Evolutionary conservation across 2,329 filamentous ascomycete species (phyloP), one percentile per base, ranked within the genome.

Genomic region (Nectriaceae sp.): DNA sequence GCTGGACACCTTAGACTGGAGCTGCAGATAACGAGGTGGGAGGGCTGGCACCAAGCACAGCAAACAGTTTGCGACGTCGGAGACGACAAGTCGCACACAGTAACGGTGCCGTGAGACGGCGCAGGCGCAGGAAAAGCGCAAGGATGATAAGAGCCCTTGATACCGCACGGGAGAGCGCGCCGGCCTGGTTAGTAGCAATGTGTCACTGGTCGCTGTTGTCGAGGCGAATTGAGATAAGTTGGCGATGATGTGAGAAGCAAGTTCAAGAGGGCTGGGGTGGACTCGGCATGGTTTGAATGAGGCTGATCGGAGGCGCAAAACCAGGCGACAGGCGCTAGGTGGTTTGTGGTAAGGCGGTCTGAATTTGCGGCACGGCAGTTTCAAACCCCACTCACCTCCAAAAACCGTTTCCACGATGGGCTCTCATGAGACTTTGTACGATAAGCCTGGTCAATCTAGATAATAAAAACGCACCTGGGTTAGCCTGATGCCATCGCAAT

Each of bases 271-370:
- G 24, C 24, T 29, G 24, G 24, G 24, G 24, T 29, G 24, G 24
- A 13, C n/a, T 29, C 13, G 24, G 13, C 24, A 29, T 15, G 52
- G 52, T 47, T 47, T 44, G 42, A 50, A 58, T 62, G 59, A 62
- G 59, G 59, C 59, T 62, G 59, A 52, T 36, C 33, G 37, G 29
- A 52, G 47, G 51, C 44, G 43, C 47, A 46, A 49, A 59, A 54
- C 39, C 48, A 42, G 52, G 47, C 41, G 42, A 49, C 22, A 4
- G 36, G 15, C 6, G 19, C 33, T 36, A 10, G 44, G 29, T 49
- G 41, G 40, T 22, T 57, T 59, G 21, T 11, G 55, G 61, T 21
- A 62, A 62, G 46, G 57, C 55, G 59, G 57, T 59, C 49, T 57
- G 40, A 31, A 40, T 26, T 24, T 38, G 21, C 21, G 42, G 38